These are phyloP conservation scores for Paraphoma sp. DNA, from an alignment of 2,329 filamentous ascomycete genomes.

Conservation along the genomic window DNA sequence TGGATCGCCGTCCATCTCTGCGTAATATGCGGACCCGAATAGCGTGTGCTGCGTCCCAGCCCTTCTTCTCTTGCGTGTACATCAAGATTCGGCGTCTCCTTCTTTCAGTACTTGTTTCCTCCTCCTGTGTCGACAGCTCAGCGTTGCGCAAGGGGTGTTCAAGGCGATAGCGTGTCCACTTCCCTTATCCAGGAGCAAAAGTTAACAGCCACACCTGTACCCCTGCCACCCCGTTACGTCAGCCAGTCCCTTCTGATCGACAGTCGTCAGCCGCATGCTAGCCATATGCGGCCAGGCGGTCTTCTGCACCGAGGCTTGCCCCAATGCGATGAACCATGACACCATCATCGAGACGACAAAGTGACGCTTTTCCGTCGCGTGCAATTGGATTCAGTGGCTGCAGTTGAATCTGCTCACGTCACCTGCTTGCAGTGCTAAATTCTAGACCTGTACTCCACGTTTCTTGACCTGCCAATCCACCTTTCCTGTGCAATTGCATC, in stretches of 20 bases:
- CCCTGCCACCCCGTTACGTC: constrained; percentile 13
- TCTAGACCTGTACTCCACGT: background rate
- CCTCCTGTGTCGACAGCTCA: background rate
- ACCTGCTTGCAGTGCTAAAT: background rate
- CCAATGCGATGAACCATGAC: constrained; percentile 36
- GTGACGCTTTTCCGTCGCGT: constrained; percentile 12
- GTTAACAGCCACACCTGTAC: constrained; percentile 15
- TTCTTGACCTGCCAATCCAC: background rate
- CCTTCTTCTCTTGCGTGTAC: constrained; percentile 18
- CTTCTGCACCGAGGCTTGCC: constrained; percentile 21
- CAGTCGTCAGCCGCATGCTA: constrained; percentile 25
- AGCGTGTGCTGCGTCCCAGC: constrained; percentile 30
- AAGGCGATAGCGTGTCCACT: constrained; percentile 39
- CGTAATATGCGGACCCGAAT: constrained; percentile 24
- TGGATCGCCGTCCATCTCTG: constrained; percentile 74
- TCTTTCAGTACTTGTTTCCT: constrained; percentile 5
- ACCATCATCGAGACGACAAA: constrained; percentile 31
- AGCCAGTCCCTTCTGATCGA: constrained; percentile 4
- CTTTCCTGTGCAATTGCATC: background rate
- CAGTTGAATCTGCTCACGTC: background rate
- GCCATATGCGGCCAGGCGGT: background rate
- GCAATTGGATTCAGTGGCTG: constrained; percentile 9
- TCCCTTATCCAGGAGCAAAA: constrained; percentile 26
- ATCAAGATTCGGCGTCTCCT: constrained; percentile 16
- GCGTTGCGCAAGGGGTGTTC: constrained; percentile 23